phyloP scores from a whole-genome alignment of 805 yeast species.

The Zygosaccharomyces bailii region DNA sequence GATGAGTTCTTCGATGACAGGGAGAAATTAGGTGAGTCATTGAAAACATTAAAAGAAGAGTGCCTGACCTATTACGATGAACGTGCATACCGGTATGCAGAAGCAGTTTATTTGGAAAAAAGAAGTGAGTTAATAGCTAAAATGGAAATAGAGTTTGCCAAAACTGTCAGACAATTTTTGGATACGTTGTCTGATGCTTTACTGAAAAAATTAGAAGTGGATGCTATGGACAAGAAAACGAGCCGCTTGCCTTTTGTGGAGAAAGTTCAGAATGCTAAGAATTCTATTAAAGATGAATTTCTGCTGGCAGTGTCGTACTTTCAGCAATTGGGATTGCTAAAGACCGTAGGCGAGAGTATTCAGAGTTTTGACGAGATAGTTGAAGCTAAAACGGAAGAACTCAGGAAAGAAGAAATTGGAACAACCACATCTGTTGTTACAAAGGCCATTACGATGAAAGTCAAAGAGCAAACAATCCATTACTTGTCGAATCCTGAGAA shows the following conservation, averaged over 20 bases:
- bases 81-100: conserved; percentile 72
- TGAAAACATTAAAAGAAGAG: conserved; percentile 43
- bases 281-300: conserved; percentile 21
- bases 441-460: conserved; percentile 44
- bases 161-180: conserved; percentile 44
- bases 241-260: conserved; percentile 31
- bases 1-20: conserved; percentile 31
- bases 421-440: conserved; percentile 42
- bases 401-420: conserved; percentile 42
- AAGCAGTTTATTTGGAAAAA: conserved; percentile 63
- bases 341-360: conserved; percentile 4
- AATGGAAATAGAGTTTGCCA: conserved; percentile 46
- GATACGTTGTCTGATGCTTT: conserved; percentile 37
- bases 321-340: conserved; percentile 29
- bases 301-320: conserved; percentile 27
- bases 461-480: conserved; percentile 51
- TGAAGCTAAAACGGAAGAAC: conserved; percentile 31
- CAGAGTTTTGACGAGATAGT: conserved; percentile 23
- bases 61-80: conserved; percentile 57
- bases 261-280: conserved; percentile 36
- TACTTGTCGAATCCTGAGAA: conserved; percentile 48
- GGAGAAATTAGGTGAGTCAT: conserved; percentile 39
- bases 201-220: conserved; percentile 30
- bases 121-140: conserved; percentile 46
- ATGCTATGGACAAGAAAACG: conserved; percentile 30